These are phyloP conservation scores for Chytriomyces sp. DNA, from an alignment of 192 early-diverging fungal species.

Conservation along the genomic window DNA sequence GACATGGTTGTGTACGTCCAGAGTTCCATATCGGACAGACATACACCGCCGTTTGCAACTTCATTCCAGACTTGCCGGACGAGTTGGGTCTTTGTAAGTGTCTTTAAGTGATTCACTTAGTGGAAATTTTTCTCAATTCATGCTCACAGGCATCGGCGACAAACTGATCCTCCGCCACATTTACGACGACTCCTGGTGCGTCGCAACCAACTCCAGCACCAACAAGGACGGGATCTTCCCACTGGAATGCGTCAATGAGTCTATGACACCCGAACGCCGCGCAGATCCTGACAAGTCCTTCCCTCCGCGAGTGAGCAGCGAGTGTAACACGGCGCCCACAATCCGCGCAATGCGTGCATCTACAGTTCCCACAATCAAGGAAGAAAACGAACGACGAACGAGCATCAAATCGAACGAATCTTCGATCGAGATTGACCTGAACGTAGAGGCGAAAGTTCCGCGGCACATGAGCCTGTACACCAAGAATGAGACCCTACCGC, in stretches of 20 bases:
- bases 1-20: too few relatives aligned
- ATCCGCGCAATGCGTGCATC: background rate
- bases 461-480: background rate
- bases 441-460: background rate
- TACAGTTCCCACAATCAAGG: background rate
- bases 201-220: conserved; percentile 28
- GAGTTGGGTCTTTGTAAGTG: conserved; percentile 3
- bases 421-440: background rate
- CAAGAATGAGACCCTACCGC: background rate
- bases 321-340: background rate
- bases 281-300: background rate
- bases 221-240: conserved; percentile 38
- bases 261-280: background rate
- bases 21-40: background rate
- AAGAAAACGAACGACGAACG: background rate
- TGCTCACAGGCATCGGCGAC: background rate
- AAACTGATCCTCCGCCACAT: conserved; percentile 8
- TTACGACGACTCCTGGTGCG: conserved; percentile 27
- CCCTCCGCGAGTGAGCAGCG: background rate
- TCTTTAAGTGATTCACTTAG: background rate
- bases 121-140: background rate
- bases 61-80: background rate
- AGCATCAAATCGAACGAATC: background rate
- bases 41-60: background rate
- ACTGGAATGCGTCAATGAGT: conserved; percentile 23